These are phyloP conservation scores for Cryptosporidium parvum DNA, from an alignment of 169 alveolate genomes.

Conservation along the genomic window DNA sequence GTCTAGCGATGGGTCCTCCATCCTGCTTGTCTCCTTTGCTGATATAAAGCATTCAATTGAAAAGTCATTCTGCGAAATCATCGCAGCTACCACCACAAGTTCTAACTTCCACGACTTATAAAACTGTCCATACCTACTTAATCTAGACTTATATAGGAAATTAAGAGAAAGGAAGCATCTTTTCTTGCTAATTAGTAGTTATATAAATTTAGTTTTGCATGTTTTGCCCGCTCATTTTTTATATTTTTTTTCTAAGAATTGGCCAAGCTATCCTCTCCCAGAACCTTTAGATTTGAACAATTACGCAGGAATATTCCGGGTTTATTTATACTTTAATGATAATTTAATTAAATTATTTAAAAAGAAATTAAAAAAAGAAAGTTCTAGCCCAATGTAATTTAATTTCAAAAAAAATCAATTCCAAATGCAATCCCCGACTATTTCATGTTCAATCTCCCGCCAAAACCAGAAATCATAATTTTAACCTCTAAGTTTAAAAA, in stretches of 20 bases:
- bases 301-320: no score
- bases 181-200: conserved; percentile 25
- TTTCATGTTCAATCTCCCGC: background rate
- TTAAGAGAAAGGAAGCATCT: background rate
- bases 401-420: no score
- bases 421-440: no score
- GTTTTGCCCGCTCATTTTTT: background rate
- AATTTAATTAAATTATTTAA: no score
- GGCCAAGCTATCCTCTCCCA: no score
- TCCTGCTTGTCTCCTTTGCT: conserved; percentile 61
- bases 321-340: no score
- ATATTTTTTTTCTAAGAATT: no score
- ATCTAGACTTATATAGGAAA: conserved; percentile 24
- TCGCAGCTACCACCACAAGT: conserved; percentile 63
- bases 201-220: conserved; percentile 5
- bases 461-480: background rate
- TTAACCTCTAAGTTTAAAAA: no score
- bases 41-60: conserved; percentile 66
- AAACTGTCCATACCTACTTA: background rate
- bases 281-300: no score
- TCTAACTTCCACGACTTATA: conserved; percentile 49
- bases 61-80: conserved; percentile 62
- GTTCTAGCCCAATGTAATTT: no score
- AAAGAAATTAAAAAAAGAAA: no score
- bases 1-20: conserved; percentile 75